Evolutionary conservation across 2,329 filamentous ascomycete genomes (phyloP).

Genomic region (Hypoxylon sp.): DNA sequence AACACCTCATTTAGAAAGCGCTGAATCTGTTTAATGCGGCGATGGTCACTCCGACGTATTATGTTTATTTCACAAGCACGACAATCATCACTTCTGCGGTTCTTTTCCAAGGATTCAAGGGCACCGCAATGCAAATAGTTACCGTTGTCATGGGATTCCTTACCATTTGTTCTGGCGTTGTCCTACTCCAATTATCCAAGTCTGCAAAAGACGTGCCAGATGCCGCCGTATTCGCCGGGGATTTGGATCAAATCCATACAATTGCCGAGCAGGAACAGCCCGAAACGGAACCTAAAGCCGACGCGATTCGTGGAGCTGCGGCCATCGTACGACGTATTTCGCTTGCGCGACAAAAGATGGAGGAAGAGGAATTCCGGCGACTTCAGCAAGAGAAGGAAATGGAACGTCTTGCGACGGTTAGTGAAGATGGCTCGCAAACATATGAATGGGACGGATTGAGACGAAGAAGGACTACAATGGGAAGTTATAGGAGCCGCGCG

Average conservation of each 20-base stretch:
- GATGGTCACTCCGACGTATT: slow-evolving; percentile 97
- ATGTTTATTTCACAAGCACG: slow-evolving; percentile 96
- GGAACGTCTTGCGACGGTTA: slow-evolving; percentile 79
- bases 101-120: slow-evolving; percentile 94
- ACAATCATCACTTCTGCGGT: slow-evolving; percentile 95
- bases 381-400: slow-evolving; percentile 81
- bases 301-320: slow-evolving; percentile 91
- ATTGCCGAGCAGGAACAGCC: slow-evolving; percentile 95
- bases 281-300: slow-evolving; percentile 96
- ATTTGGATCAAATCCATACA: slow-evolving; percentile 93
- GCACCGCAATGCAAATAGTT: slow-evolving; percentile 80
- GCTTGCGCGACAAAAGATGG: slow-evolving; percentile 78
- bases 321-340: slow-evolving; percentile 90
- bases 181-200: slow-evolving; percentile 95
- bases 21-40: slow-evolving; percentile 97
- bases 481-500: slow-evolving; percentile 56
- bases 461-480: slow-evolving; percentile 71
- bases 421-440: slow-evolving; percentile 75
- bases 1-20: slow-evolving; percentile 81
- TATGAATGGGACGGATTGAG: slow-evolving; percentile 95
- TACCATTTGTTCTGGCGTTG: slow-evolving; percentile 91
- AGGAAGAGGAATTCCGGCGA: slow-evolving; percentile 81
- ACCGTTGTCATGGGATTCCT: slow-evolving; percentile 95
- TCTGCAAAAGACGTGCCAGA: slow-evolving; percentile 98
- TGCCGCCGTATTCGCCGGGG: slow-evolving; percentile 88